Percentiles rank a stretch among this genome's conserved stretches.
Evolutionary conservation across 352 stramenopile species (phyloP).

Genomic region (Pythium aristosporum): DNA sequence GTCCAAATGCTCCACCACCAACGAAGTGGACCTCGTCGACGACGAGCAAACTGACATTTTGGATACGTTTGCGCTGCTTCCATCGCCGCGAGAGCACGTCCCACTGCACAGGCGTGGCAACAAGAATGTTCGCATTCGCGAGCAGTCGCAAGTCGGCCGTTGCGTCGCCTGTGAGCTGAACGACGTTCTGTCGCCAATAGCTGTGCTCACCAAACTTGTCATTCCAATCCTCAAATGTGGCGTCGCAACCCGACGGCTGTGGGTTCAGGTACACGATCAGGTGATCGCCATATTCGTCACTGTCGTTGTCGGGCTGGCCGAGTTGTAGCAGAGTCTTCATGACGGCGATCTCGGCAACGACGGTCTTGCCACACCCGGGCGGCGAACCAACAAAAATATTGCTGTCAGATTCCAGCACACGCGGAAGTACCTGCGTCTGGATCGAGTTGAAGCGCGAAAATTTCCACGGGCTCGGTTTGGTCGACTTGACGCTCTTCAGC

Average conservation of each 20-base stretch:
- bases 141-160: conserved; percentile 93
- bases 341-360: conserved; percentile 95
- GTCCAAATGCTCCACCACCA: conserved; percentile 81
- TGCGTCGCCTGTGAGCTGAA: conserved; percentile 93
- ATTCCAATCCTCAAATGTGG: conserved; percentile 81
- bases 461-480: conserved; percentile 50
- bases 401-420: conserved; percentile 94
- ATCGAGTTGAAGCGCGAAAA: conserved; percentile 98
- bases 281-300: conserved; percentile 65
- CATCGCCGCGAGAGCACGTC: conserved; percentile 96
- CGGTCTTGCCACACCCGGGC: conserved; percentile 93
- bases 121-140: conserved; percentile 88
- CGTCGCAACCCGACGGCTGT: conserved; percentile 73
- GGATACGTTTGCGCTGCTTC: conserved; percentile 96
- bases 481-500: conserved; percentile 42
- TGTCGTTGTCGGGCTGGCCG: conserved; percentile 49
- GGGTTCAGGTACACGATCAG: conserved; percentile 94
- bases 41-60: conserved; percentile 93
- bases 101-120: conserved; percentile 94
- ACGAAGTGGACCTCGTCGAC: conserved; percentile 98
- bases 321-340: conserved; percentile 88
- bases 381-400: conserved; percentile 96
- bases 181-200: conserved; percentile 85
- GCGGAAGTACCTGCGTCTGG: conserved; percentile 97
- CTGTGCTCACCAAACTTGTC: conserved; percentile 82